Base-by-base conservation (phyloP, 1,284 basidiomycete genomes). In the Psilocybe mexicana region DNA sequence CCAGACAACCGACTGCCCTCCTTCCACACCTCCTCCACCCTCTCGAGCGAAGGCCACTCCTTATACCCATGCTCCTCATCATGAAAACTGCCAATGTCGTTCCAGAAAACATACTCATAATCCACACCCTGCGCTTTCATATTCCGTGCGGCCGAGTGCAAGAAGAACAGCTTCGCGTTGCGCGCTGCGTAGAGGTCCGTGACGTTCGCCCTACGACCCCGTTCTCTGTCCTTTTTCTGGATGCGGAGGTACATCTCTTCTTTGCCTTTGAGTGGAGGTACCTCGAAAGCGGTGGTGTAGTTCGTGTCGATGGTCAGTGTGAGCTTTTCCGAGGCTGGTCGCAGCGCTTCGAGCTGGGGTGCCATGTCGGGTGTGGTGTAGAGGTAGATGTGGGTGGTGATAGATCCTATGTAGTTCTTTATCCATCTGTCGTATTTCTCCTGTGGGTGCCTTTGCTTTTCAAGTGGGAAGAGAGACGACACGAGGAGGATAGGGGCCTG, bases 101-200 rank as follows among this genome's bases (percentile, higher is more conserved):
- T 75, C 82, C 82, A 84, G 57, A 84, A 84, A 0, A 74, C 78
- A 63, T 79, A 82, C 14, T 79, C 76, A 57, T 80, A 82, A 25
- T 65, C 57, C 53, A 69, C 64, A 1, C 68, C 71, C 30, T 55
- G 43, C 18, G 35, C 45, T 28, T 55, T 26, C 42, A 63, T 57
- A 38, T 72, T 69, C 18, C 66, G 59, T 7, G 81, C 50, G 0
- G 74, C 81, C 48, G 76, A 69, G 40, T 75, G 71, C 18, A 84
- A 69, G 55, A 82, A 76, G 66, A 74, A 84, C 8, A 81, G 74
- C 61, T 83, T 84, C 0, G 75, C 75, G 54, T 79, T 79, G 79
- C 81, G 81, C 1, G 81, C 70, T 1, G 81, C 80, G 61, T 84
- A 84, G 6, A 82, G 66, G 33, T 79, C 79, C 1, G 81, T 58